Percentiles rank a stretch among this genome's conserved stretches.
Evolutionary conservation across 176 grass and related monocot species (phyloP).

Genomic region (Aechmea fasciata): DNA sequence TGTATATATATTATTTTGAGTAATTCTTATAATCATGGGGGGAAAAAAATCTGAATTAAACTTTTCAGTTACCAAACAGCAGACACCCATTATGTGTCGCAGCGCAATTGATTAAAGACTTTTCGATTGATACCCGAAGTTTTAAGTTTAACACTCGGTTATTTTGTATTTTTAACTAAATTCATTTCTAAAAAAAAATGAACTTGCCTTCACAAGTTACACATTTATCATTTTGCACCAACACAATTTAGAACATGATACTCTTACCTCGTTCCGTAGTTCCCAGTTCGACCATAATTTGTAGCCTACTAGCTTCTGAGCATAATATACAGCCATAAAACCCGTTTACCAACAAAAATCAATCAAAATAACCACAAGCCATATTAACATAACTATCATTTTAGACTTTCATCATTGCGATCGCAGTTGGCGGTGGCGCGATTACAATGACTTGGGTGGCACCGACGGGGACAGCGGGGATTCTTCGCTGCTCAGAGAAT

Average conservation of each 20-base stretch:
- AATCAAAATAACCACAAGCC: neutral
- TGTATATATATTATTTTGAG: no score
- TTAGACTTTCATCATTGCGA: neutral
- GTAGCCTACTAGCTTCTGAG: neutral
- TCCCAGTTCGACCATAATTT: neutral
- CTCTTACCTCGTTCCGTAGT: neutral
- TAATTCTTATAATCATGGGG: no score
- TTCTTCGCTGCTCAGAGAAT: conserved; percentile 50
- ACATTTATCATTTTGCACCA: neutral
- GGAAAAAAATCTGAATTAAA: no score
- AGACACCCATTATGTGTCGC: no score
- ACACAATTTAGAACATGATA: neutral
- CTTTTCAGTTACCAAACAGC: no score
- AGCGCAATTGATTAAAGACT: no score
- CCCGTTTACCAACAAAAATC: neutral
- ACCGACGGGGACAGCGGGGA: conserved; percentile 42
- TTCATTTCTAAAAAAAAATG: no score
- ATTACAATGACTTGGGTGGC: conserved; percentile 3
- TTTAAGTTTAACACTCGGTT: no score
- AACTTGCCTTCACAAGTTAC: neutral
- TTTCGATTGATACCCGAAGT: no score
- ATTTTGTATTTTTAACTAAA: no score
- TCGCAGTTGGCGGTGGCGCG: no score
- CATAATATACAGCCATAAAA: neutral
- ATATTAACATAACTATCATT: neutral